Conservation (phyloP, 2,329 filamentous ascomycete genomes). For the Colletotrichum camelliae region DNA sequence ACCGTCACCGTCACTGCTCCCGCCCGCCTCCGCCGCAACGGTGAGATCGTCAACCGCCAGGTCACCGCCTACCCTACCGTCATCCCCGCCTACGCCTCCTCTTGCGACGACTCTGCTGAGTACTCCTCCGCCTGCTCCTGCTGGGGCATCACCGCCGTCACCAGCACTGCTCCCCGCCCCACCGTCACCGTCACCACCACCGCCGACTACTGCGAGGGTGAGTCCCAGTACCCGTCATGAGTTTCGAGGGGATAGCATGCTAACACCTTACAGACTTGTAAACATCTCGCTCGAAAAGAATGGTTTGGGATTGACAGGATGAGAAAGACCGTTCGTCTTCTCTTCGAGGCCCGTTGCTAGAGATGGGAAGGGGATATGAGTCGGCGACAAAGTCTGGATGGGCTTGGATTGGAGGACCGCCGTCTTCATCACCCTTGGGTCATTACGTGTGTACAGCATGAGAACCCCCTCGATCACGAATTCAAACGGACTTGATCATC, state of each 20-base stretch:
- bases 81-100: slow-evolving; percentile 46
- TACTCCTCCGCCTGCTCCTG: slow-evolving; percentile 51
- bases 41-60: slow-evolving; percentile 28
- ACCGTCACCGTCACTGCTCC: slow-evolving; percentile 39
- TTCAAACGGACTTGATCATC: not conserved
- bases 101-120: slow-evolving; percentile 34
- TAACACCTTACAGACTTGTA: slow-evolving; percentile 5
- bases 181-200: slow-evolving; percentile 48
- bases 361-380: not conserved
- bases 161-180: slow-evolving; percentile 41
- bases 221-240: not conserved
- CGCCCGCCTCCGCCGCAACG: slow-evolving; percentile 33
- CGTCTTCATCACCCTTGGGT: not conserved
- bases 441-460: not conserved
- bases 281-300: not conserved
- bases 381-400: not conserved
- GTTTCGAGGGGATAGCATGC: not conserved
- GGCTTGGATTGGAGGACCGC: not conserved
- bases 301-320: not conserved
- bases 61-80: slow-evolving; percentile 35
- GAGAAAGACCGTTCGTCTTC: not conserved
- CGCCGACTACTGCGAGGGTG: slow-evolving; percentile 44
- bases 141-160: slow-evolving; percentile 46
- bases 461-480: not conserved
- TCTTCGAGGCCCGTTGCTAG: not conserved